Percentiles rank a stretch among this genome's conserved stretches.
phyloP scores from a whole-genome alignment of 768 basidiomycete species.

The Panaeolus cyanescens region DNA sequence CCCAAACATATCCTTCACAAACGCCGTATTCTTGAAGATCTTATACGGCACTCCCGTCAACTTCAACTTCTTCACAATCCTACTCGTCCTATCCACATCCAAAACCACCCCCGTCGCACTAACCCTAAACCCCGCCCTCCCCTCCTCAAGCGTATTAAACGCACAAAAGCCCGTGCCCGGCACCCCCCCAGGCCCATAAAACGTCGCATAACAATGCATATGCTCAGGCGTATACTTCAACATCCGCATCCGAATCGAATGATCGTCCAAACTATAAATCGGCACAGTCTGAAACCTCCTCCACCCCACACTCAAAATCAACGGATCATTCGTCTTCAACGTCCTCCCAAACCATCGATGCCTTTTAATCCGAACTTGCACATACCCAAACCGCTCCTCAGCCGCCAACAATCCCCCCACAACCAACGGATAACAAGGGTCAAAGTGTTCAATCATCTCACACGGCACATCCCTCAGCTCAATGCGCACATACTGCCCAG shows the following conservation, averaged over 20 bases:
- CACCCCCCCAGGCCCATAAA: conserved; percentile 89
- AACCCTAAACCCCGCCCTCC: conserved; percentile 78
- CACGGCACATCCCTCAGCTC: conserved; percentile 84
- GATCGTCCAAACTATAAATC: conserved; percentile 96
- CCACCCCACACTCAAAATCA: conserved; percentile 98
- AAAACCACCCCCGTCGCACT: conserved; percentile 94
- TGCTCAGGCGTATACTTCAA: conserved; percentile 99
- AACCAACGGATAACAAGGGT: conserved; percentile 87
- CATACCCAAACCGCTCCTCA: conserved; percentile 90
- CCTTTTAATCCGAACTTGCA: conserved; percentile 94
- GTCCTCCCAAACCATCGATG: conserved; percentile 93
- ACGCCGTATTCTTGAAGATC: conserved; percentile 99
- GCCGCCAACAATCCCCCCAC: conserved; percentile 88
- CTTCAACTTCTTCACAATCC: conserved; percentile 99
- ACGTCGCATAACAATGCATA: conserved; percentile 98
- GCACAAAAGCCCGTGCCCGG: conserved; percentile 98
- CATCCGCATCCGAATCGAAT: conserved; percentile 97
- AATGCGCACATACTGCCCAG: conserved; percentile 91
- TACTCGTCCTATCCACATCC: conserved; percentile 87
- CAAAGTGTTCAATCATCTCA: conserved; percentile 93
- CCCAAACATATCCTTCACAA: conserved; percentile 96
- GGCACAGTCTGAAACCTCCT: conserved; percentile 93
- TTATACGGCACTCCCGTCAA: conserved; percentile 94
- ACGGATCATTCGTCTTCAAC: conserved; percentile 95
- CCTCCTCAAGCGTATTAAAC: conserved; percentile 81